phyloP scores from a whole-genome alignment of 306 rosid species.

The Sicyos edulis region DNA sequence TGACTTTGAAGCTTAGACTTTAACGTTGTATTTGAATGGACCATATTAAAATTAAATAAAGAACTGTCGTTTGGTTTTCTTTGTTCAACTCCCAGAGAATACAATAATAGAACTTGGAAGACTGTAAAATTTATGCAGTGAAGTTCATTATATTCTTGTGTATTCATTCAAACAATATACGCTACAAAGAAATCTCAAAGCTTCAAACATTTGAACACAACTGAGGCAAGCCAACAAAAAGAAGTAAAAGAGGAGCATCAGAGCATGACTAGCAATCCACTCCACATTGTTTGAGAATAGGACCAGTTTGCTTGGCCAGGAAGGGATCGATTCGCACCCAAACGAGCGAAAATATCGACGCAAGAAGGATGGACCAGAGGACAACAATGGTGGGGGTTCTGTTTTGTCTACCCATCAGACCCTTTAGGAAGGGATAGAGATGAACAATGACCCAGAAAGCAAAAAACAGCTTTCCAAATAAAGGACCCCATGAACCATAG shows the following conservation, averaged over 20 bases:
- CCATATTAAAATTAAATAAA: too few relatives aligned
- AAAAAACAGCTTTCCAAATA: too few relatives aligned
- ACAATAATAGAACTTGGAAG: background rate
- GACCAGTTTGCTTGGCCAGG: conserved; percentile 75
- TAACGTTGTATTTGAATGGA: too few relatives aligned
- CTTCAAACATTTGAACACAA: conserved; percentile 2
- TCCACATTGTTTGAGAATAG: conserved; percentile 83
- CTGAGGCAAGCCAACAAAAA: conserved; percentile 12
- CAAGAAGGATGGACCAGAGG: conserved; percentile 34
- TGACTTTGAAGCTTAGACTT: too few relatives aligned
- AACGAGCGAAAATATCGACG: conserved; percentile 74
- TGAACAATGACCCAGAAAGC: too few relatives aligned
- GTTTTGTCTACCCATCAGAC: too few relatives aligned
- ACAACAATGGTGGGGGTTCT: too few relatives aligned
- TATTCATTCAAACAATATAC: conserved; percentile 12
- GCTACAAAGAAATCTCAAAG: background rate
- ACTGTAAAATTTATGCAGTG: background rate
- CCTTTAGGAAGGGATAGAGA: too few relatives aligned
- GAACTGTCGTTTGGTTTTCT: too few relatives aligned
- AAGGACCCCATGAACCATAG: too few relatives aligned
- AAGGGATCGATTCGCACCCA: conserved; percentile 90
- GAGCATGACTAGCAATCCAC: conserved; percentile 58
- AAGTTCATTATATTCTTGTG: conserved; percentile 8
- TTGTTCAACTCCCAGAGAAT: background rate
- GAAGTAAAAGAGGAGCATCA: too few relatives aligned